phyloP scores from a whole-genome alignment of 805 yeast species.

The Metschnikowia matae region DNA sequence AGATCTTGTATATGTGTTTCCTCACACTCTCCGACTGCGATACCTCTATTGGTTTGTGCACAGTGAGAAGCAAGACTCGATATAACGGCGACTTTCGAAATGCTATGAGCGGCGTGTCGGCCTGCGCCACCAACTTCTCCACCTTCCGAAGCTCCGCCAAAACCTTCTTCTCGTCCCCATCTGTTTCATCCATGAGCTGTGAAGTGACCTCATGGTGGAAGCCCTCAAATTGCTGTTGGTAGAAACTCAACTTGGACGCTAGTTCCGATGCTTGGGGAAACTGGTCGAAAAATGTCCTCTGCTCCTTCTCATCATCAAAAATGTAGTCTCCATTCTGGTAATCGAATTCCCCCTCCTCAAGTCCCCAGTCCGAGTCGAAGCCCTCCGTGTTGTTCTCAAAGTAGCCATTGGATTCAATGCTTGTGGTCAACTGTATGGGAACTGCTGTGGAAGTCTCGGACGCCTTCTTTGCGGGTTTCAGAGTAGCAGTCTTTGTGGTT shows the following conservation, averaged over 20 bases:
- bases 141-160: constrained; percentile 16
- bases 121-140: constrained; percentile 12
- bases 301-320: constrained; percentile 30
- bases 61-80: constrained; percentile 28
- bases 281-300: constrained; percentile 20
- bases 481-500: background rate
- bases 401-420: background rate
- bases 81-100: constrained; percentile 28
- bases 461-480: constrained; percentile 1
- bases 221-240: constrained; percentile 18
- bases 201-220: constrained; percentile 16
- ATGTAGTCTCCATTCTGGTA: constrained; percentile 33
- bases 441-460: background rate
- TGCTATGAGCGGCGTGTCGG: constrained; percentile 28
- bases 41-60: constrained; percentile 26
- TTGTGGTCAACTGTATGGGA: background rate
- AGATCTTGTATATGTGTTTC: constrained; percentile 18
- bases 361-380: constrained; percentile 40
- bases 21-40: constrained; percentile 5
- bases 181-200: constrained; percentile 10
- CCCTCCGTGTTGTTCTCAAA: constrained; percentile 5
- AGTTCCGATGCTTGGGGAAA: constrained; percentile 26
- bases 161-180: constrained; percentile 12
- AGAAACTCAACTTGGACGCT: constrained; percentile 14
- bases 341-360: constrained; percentile 30